Evolutionary conservation across 2,329 filamentous ascomycete genomes (phyloP), one percentile per base, ranked within the genome.

Genomic region (Cryphonectria carpinicola): DNA sequence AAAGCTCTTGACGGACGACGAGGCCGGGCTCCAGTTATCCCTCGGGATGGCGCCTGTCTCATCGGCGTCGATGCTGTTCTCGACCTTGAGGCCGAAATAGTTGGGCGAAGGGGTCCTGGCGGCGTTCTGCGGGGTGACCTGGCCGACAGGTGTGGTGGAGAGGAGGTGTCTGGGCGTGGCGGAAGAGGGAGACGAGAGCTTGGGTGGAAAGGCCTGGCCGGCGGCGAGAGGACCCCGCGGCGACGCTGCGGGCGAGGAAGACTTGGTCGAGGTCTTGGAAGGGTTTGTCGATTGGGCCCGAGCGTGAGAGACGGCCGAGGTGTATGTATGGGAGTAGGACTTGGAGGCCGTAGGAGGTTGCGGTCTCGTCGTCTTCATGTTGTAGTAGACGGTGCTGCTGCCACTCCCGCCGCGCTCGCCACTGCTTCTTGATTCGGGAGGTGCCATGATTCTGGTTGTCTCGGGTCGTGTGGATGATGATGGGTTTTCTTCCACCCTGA

Each of bases 11-110:
- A 94, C 86, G 6, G 91, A 90, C 0, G 91, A 92, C 11, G 89
- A 90, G 0, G 90, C 87, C 11, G 92, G 87, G 75, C 91, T 93
- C 92, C 93, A 95, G 80, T 93, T 93, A 74, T 89, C 89, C 70
- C 88, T 88, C 1, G 90, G 86, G 73, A 92, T 84, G 46, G 85
- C 84, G 5, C 86, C 87, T 3, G 90, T 91, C 67, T 91, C 90
- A 72, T 90, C 86, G 35, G 87, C 84, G 72, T 93, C 89, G 69
- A 81, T 84, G 62, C 82, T 80, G 28, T 88, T 75, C 71, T 94
- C 90, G 73, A 93, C 82, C 41, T 90, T 84, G 71, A 97, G 88
- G 69, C 92, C 93, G 79, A 97, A 97, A 81, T 97, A 97, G 79
- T 95, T 97, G 17, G 94, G 93, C 78, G 93, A 95, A 13, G 89